Evolutionary conservation across 164 flowering plant genomes (phyloP).

Genomic region (Chimonanthus praecox): DNA sequence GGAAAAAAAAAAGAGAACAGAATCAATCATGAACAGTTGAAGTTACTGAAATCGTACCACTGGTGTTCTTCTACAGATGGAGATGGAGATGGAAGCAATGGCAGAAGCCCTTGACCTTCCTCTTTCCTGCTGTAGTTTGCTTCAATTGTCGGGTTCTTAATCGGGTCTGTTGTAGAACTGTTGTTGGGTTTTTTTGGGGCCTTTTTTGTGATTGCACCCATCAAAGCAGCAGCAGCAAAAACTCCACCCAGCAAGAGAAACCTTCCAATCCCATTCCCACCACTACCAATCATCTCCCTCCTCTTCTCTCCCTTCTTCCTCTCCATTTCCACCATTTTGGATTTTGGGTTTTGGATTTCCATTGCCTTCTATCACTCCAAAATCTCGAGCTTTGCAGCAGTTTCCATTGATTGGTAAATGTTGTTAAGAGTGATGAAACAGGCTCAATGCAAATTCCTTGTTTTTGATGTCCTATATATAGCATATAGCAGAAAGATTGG

Average conservation of each 20-base stretch:
- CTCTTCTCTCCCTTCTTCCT: neutral
- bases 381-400: neutral
- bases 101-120: slow-evolving; percentile 16
- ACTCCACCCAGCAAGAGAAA: neutral
- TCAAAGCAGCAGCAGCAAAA: neutral
- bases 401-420: neutral
- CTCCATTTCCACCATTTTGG: neutral
- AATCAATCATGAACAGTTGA: neutral
- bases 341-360: neutral
- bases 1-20: neutral
- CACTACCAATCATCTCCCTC: neutral
- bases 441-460: neutral
- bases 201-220: slow-evolving; percentile 8
- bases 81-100: slow-evolving; percentile 5
- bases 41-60: neutral
- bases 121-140: neutral
- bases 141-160: neutral
- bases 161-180: neutral
- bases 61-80: neutral
- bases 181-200: slow-evolving; percentile 2
- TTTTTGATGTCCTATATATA: neutral
- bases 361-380: too few relatives aligned
- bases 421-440: neutral
- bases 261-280: neutral
- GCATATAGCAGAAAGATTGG: neutral